Evolutionary conservation across 345 rosid genomes (phyloP).

Genomic region (Brassica incana): DNA sequence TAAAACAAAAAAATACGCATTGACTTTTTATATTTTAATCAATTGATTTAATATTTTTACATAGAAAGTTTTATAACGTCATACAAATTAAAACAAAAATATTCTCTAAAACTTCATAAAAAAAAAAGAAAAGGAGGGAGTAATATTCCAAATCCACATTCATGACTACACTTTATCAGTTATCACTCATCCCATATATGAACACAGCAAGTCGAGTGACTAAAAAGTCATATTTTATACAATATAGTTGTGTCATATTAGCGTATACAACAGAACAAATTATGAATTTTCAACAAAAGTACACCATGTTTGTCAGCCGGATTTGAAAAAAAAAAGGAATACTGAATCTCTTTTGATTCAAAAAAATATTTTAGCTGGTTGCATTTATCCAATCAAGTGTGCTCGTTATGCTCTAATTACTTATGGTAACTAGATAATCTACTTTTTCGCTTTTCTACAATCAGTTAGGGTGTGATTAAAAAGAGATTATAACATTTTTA

Average conservation of each 20-base stretch:
- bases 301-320: not conserved
- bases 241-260: not conserved
- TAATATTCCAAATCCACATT: not conserved
- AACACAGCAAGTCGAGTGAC: not conserved
- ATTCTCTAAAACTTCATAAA: no score
- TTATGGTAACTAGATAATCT: no score
- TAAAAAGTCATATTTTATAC: not conserved
- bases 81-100: no score
- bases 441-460: not conserved
- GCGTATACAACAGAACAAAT: not conserved
- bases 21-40: no score
- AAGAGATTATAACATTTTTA: not conserved
- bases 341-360: not conserved
- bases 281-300: not conserved
- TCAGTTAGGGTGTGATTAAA: not conserved
- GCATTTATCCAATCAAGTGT: not conserved
- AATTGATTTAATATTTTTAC: no score
- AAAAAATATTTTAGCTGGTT: not conserved
- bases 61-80: no score
- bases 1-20: no score
- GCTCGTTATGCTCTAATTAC: not conserved
- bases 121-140: no score
- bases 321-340: not conserved
- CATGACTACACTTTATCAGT: not conserved
- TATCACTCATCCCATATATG: no score